Evolutionary conservation across 306 rosid genomes (phyloP), one percentile per base, ranked within the genome.

Genomic region (Rosa lucieae): DNA sequence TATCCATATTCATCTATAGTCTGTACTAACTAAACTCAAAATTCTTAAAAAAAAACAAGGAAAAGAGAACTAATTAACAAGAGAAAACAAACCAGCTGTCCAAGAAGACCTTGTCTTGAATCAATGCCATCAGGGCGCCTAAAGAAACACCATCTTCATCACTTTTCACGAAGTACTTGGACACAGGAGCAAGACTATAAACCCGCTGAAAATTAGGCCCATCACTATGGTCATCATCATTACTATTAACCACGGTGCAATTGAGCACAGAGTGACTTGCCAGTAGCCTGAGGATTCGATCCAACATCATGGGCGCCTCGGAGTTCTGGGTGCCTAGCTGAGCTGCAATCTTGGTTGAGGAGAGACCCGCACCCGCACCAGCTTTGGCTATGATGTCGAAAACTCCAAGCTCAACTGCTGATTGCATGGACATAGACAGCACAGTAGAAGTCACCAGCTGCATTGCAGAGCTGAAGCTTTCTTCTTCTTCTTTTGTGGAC

Each of bases 231-330:
- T 58, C 35, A 21, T n/a, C 5, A n/a, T 21, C 65, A n/a, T 58
- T 20, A 58, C 13, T 35, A 58, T 58, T 23, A 3, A 1, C 71
- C 21, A 79, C 32, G 21, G 86, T 59, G 84, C 86, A 87, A 4
- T 14, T 46, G 12, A 91, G 69, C 32, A 91, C 58, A 17, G 87
- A 85, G 82, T 91, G 84, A 56, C 78, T 62, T 1, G 83, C 83
- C 42, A 91, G 71, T 0, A 91, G 89, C 80, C 87, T 61, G 1
- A 89, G 87, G 3, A 91, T 71, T 3, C 96, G 84, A 15, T 91
- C 92, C 0, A 91, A 8, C 92, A 91, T 84, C 9, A 73, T 4
- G 2, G 89, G 71, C 4, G 89, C 89, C 3, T 82, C 79, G 0
- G 88, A 72, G 70, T 89, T 91, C 14, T 13, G 49, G 65, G 86